phyloP scores from a whole-genome alignment of 208 protist genomes.

The Endotrypanum monterogeii region DNA sequence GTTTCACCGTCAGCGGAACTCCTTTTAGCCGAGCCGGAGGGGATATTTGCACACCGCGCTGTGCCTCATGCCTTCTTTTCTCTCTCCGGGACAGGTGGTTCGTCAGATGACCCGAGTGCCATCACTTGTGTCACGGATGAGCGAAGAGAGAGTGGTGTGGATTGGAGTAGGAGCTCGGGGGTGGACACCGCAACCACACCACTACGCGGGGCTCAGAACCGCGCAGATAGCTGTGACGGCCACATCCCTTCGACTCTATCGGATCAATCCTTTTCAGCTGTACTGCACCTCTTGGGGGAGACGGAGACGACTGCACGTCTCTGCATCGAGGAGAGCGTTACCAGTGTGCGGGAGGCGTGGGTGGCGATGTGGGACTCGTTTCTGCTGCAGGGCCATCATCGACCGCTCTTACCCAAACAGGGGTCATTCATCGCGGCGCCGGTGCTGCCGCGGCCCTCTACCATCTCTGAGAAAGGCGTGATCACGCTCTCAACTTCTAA shows the following conservation, averaged over 20 bases:
- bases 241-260: not conserved
- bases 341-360: slow-evolving; percentile 18
- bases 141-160: not conserved
- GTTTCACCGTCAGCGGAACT: slow-evolving; percentile 1
- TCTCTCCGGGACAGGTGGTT: not conserved
- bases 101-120: not conserved
- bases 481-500: not conserved
- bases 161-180: not conserved
- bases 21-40: not conserved
- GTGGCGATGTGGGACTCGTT: slow-evolving; percentile 11
- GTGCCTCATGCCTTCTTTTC: not conserved
- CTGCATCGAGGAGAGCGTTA: slow-evolving; percentile 16
- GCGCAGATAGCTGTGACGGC: not conserved
- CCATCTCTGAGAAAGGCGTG: not conserved
- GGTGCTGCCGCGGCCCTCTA: not conserved
- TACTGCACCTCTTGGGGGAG: slow-evolving; percentile 7
- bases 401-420: not conserved
- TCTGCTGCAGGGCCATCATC: not conserved
- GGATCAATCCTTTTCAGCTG: not conserved
- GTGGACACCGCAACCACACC: not conserved
- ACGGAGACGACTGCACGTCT: slow-evolving; percentile 13
- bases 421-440: not conserved
- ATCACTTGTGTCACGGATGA: not conserved
- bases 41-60: not conserved
- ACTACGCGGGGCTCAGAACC: not conserved